phyloP scores from a whole-genome alignment of 257 asterid species.

The Echites panduratus region DNA sequence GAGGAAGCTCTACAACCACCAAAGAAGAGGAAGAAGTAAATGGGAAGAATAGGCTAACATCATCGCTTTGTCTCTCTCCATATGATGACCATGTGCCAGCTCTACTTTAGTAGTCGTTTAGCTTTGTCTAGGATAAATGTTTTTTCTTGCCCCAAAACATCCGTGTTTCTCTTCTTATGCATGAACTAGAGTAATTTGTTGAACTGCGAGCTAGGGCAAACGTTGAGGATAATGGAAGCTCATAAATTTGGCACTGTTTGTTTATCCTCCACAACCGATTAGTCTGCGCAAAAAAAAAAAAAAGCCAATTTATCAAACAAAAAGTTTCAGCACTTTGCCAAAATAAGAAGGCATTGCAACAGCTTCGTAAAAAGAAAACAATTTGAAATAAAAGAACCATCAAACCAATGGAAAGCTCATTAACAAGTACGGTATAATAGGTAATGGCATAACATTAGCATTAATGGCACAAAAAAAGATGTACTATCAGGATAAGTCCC shows the following conservation, averaged over 20 bases:
- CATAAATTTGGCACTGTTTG: neutral
- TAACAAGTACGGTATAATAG: too few relatives aligned
- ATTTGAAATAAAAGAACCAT: too few relatives aligned
- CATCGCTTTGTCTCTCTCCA: neutral
- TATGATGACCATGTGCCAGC: neutral
- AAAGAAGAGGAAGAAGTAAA: conserved; percentile 28
- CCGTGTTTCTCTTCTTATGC: neutral
- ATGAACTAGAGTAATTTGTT: neutral
- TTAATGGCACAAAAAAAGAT: too few relatives aligned
- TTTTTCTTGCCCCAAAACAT: neutral
- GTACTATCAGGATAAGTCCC: too few relatives aligned
- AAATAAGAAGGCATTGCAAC: too few relatives aligned
- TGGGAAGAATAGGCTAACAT: conserved; percentile 5
- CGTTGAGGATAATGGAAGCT: neutral
- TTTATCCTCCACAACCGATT: neutral
- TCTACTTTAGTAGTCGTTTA: neutral
- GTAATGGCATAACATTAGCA: too few relatives aligned
- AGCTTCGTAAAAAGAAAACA: too few relatives aligned
- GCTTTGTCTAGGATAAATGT: conserved; percentile 9
- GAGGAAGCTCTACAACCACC: conserved; percentile 26
- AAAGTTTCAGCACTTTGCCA: neutral
- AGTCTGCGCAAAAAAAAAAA: too few relatives aligned
- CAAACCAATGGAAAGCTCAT: too few relatives aligned
- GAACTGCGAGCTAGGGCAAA: neutral
- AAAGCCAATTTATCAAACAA: too few relatives aligned